Base-by-base conservation (phyloP, 1,284 basidiomycete species). In the Bjerkandera adusta region DNA sequence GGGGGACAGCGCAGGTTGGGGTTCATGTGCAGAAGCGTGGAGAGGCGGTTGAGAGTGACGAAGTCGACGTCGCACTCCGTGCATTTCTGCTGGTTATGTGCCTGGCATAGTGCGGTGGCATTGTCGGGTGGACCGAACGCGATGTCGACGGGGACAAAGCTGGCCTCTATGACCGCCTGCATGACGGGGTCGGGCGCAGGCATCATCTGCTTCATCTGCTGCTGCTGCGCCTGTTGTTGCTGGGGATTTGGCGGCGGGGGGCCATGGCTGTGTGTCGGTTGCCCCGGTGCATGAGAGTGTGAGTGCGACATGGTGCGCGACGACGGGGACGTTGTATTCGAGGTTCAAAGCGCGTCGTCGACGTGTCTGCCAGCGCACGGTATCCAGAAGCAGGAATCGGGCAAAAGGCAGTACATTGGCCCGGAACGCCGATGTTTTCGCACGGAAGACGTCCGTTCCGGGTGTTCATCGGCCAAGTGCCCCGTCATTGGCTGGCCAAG, bases 1-100 rank as follows among this genome's bases (percentile, higher is more conserved):
- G 90, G 91, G 6, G 92, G 92, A 56, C 89, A 88, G 30, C 82
- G 76, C 36, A 89, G 68, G 48, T 77, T 81, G 16, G 90, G 86
- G 52, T 91, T 88, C 42, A 71, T 65, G 39, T 76, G 71, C 49
- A 94, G 74, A 24, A 89, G 71, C 47, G 81, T 79, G 11, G 89
- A 77, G 54, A 93, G 77, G 29, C 82, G 76, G 69, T 89, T 94
- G 50, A 90, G 70, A 39, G 67, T 66, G 37, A 74, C 66, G 63
- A 85, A 92, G 68, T 94, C 88, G 6, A 85, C 62, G 43, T 73
- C 73, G 62, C 89, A 92, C 22, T 74, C 70, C 29, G 76, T 68
- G 66, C 90, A 92, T 61, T 83, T 83, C 62, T 87, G 85, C 45
- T 73, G 66, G 47, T 75, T 74, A 69, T 92, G 89, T 18, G 64